These are phyloP conservation scores for Boletus bicolor DNA, from an alignment of 768 basidiomycete genomes.

Conservation along the genomic window DNA sequence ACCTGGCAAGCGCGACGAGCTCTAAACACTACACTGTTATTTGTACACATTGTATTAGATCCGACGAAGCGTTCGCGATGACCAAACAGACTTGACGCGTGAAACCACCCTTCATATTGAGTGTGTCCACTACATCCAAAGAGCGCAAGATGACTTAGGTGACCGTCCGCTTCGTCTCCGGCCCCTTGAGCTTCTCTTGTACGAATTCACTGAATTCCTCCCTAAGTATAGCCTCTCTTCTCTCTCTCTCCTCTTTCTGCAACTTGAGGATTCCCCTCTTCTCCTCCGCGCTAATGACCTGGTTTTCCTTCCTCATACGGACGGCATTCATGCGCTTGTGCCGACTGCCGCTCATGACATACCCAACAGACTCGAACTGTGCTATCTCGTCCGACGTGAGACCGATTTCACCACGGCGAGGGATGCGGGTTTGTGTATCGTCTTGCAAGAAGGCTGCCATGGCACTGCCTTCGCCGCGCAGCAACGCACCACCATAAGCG, in stretches of 20 bases:
- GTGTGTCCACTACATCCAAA: neutral
- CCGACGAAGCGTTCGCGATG: neutral
- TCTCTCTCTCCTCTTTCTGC: slow-evolving; percentile 90
- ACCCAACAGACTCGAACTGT: slow-evolving; percentile 82
- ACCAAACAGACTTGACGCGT: neutral
- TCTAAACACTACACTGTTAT: slow-evolving; percentile 34
- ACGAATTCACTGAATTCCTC: slow-evolving; percentile 89
- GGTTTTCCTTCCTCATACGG: slow-evolving; percentile 98
- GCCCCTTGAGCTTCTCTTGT: slow-evolving; percentile 64
- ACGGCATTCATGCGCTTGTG: slow-evolving; percentile 99
- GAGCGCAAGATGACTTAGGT: neutral
- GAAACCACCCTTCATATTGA: neutral
- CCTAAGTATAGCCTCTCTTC: slow-evolving; percentile 84
- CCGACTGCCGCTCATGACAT: slow-evolving; percentile 96
- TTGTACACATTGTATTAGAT: neutral
- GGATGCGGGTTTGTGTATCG: slow-evolving; percentile 80
- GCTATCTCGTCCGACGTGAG: slow-evolving; percentile 86
- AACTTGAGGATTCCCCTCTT: slow-evolving; percentile 93
- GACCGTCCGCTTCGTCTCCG: slow-evolving; percentile 26
- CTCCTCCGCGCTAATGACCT: slow-evolving; percentile 98
- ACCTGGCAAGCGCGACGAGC: slow-evolving; percentile 47
- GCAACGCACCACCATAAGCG: slow-evolving; percentile 83
- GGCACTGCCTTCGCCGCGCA: slow-evolving; percentile 93
- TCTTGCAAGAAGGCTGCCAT: slow-evolving; percentile 97
- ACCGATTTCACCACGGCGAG: slow-evolving; percentile 98